phyloP scores from a whole-genome alignment of 352 stramenopile species.

The Thraustotheca clavata region DNA sequence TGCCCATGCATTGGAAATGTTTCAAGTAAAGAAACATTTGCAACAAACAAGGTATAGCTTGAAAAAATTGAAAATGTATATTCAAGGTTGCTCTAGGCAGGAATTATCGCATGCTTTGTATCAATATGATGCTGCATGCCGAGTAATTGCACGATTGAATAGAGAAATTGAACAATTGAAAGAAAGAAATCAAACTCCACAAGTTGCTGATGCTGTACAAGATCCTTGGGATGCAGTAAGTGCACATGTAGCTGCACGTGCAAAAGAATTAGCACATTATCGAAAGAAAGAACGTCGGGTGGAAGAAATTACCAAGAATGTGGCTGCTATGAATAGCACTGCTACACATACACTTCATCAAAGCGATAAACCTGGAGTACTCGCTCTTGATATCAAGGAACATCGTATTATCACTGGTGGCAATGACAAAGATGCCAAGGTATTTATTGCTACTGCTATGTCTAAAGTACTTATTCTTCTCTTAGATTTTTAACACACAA shows the following conservation, averaged over 20 bases:
- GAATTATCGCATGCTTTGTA: constrained; percentile 93
- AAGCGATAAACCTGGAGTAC: constrained; percentile 57
- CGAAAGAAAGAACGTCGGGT: constrained; percentile 52
- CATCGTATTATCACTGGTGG: constrained; percentile 56
- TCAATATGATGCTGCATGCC: constrained; percentile 94
- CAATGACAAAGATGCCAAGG: constrained; percentile 72
- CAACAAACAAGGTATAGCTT: constrained; percentile 77
- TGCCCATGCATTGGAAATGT: constrained; percentile 90
- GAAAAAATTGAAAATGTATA: background rate
- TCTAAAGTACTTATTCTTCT: background rate
- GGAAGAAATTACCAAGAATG: constrained; percentile 29
- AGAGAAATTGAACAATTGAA: constrained; percentile 54
- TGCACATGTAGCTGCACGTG: constrained; percentile 26
- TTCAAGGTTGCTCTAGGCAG: constrained; percentile 26
- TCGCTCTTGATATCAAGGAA: constrained; percentile 50
- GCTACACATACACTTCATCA: constrained; percentile 66
- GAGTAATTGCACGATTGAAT: constrained; percentile 90
- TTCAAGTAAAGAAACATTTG: constrained; percentile 89
- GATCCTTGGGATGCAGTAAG: constrained; percentile 18
- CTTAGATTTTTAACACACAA: constrained; percentile 54
- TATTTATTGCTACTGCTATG: background rate
- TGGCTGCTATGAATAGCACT: constrained; percentile 29
- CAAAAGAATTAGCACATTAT: constrained; percentile 57
- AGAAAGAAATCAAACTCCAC: background rate
- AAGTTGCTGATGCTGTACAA: constrained; percentile 23